Evolutionary conservation across 2,329 filamentous ascomycete genomes (phyloP).

Genomic region (Aspergillus unguis): DNA sequence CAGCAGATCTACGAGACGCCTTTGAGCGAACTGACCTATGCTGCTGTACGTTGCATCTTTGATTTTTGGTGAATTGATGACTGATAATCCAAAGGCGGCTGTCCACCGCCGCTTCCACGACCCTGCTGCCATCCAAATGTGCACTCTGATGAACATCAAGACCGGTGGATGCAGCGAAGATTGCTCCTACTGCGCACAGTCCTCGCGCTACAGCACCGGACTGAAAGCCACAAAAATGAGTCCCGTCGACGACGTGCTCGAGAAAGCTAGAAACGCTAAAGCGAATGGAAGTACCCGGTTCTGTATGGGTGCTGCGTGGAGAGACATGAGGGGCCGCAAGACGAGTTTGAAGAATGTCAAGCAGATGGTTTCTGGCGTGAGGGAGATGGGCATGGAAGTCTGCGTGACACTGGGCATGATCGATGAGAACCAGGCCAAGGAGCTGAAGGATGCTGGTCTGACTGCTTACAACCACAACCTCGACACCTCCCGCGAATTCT

Average conservation of each 20-base stretch:
- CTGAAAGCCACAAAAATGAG: constrained; percentile 77
- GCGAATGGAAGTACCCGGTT: constrained; percentile 84
- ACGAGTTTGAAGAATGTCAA: constrained; percentile 79
- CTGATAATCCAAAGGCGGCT: constrained; percentile 54
- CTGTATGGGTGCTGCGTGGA: constrained; percentile 93
- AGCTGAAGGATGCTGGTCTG: constrained; percentile 77
- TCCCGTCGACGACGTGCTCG: constrained; percentile 75
- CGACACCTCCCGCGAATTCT: constrained; percentile 85
- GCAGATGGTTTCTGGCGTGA: constrained; percentile 78
- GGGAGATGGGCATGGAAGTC: constrained; percentile 79
- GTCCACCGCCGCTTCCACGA: constrained; percentile 84
- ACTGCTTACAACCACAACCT: constrained; percentile 95
- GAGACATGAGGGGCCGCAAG: constrained; percentile 89
- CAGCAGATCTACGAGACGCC: constrained; percentile 77
- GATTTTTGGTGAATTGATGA: neutral
- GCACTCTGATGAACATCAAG: constrained; percentile 96
- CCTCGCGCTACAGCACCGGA: constrained; percentile 73
- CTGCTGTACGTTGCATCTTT: constrained; percentile 56
- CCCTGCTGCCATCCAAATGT: constrained; percentile 80
- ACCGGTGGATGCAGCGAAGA: constrained; percentile 89
- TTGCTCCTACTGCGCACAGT: constrained; percentile 90
- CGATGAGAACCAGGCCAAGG: constrained; percentile 71
- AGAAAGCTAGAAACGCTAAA: constrained; percentile 71
- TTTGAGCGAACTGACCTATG: constrained; percentile 72
- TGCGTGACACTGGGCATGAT: constrained; percentile 97